Base-by-base conservation (phyloP, 116 monocot genomes). In the Cymodocea nodosa region DNA sequence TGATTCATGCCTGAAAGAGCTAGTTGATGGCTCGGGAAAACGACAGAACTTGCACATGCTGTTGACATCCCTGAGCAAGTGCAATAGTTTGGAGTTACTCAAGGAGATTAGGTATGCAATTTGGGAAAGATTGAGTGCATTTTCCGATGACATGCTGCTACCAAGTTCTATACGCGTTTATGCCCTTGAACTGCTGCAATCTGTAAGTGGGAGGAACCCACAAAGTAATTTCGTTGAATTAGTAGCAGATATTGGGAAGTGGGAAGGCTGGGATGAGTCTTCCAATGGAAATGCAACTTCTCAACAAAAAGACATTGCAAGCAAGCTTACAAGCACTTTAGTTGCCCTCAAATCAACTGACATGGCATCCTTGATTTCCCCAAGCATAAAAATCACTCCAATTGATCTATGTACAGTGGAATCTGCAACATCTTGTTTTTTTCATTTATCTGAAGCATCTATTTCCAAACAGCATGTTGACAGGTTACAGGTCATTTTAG, bases 111-210 rank as follows among this genome's bases (percentile, higher is more conserved):
- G 95, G 68, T 68, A 56, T 64, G 65, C 71, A 35, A 77, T 95
- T 36, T 95, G 95, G 95, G 65, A 61, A 68, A 90, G 77, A 51
- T 62, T 95, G 72, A 72, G 57, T 65, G 65, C 64, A 62, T 82
- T 85, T 70, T 90, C 87, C 23, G 78, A 90, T 63, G 71, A 87
- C 23, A 74, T 74, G 77, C 79, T 85, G 50, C 52, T 87, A 25
- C 74, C 77, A 4, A 90, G 73, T 59, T 67, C 76, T 20, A 35
- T 77, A 13, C 74, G 90, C 18, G 79, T 95, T 11, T 82, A 85
- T 82, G 69, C 82, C 15, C 70, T 95, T 67, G 81, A 95, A 68
- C 71, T 95, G 48, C 87, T 95, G 95, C 85, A 90, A 59, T 76
- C 73, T 56, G 73, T 95, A 12, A 79, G 76, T 3, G 87, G 95